Base-by-base conservation (phyloP, 2,329 filamentous ascomycete species). In the Neopestalotiopsis sp. region DNA sequence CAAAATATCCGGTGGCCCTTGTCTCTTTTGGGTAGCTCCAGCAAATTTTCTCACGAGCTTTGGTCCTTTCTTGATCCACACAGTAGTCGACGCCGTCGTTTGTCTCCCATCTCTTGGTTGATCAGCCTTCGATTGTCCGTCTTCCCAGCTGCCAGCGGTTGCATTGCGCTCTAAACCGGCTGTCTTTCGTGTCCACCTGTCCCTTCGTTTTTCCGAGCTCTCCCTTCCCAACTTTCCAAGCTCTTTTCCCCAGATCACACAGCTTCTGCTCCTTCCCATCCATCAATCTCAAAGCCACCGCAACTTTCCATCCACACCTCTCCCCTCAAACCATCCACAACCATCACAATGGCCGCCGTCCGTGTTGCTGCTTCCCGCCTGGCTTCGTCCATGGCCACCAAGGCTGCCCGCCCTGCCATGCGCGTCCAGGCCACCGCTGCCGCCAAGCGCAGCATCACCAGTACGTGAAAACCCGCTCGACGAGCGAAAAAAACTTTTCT, bases 341-440 rank as follows among this genome's bases (percentile, higher is more conserved):
- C 86, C 86, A 85, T 90, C 88, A 89, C 88, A 93, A 94, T 94
- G 92, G 90, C 92, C 83, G 88, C 90, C 84, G 86, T 89, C 83
- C 92, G 92, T 86, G 88, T 94, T 83, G 88, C 93, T 85, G 90
- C 92, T 82, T 91, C 91, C 80, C 90, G 92, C 84, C 88, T 94
- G 87, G 91, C 91, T 84, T 88, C 90, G 81, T 89, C 91, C 85
- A 91, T 92, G 89, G 89, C 90, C 82, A 85, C 87, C 85, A 93
- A 92, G 90, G 91, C 90, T 84, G 91, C 91, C 84, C 92, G 92
- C 84, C 91, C 92, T 85, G 90, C 90, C 83, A 83, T 91, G 80
- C 91, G 91, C 79, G 85, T 87, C 79, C 86, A 87, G 81, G 79
- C 90, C 78, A 86, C 84, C 83, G 87, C 87, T 71, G 77, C 74